A percentile compares a stretch with the other conserved stretches of the same genome.
Conservation (phyloP, 306 rosid genomes). For the Sindora glabra region DNA sequence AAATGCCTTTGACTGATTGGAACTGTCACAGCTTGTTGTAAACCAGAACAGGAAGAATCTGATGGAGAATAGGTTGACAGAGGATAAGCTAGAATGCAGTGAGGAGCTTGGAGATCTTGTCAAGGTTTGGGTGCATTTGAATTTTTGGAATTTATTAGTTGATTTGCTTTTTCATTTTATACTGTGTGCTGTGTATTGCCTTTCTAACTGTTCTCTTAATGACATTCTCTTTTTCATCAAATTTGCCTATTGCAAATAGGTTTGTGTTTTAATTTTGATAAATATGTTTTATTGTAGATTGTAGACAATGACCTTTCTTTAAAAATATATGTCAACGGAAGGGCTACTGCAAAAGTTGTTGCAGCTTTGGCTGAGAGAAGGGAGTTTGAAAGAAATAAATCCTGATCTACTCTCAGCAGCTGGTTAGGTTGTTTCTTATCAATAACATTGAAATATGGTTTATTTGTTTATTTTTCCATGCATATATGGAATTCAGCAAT, state of each 20-base stretch:
- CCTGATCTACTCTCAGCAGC: constrained; percentile 96
- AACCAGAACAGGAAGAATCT: constrained; percentile 97
- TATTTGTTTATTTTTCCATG: not conserved
- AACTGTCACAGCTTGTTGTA: constrained; percentile 90
- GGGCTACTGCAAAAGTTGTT: constrained; percentile 98
- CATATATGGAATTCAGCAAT: not conserved
- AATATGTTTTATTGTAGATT: constrained; percentile 45
- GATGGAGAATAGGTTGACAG: constrained; percentile 96
- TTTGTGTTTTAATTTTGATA: constrained; percentile 13
- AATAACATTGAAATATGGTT: constrained; percentile 12
- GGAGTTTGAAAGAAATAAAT: constrained; percentile 99
- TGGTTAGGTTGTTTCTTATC: constrained; percentile 17
- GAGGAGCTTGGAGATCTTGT: constrained; percentile 99
- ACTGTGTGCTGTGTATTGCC: not conserved
- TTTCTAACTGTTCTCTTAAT: not conserved
- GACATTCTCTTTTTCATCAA: not conserved
- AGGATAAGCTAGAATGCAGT: constrained; percentile 98
- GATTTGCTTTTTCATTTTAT: not conserved
- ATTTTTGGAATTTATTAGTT: not conserved
- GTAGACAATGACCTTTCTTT: constrained; percentile 93
- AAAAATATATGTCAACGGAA: constrained; percentile 93
- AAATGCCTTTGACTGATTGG: constrained; percentile 91
- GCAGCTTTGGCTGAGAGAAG: constrained; percentile 99
- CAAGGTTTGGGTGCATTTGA: constrained; percentile 52
- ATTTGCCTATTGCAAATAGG: not conserved